phyloP scores from a whole-genome alignment of 192 early-diverging fungal species.

The Dimargaris verticillata region DNA sequence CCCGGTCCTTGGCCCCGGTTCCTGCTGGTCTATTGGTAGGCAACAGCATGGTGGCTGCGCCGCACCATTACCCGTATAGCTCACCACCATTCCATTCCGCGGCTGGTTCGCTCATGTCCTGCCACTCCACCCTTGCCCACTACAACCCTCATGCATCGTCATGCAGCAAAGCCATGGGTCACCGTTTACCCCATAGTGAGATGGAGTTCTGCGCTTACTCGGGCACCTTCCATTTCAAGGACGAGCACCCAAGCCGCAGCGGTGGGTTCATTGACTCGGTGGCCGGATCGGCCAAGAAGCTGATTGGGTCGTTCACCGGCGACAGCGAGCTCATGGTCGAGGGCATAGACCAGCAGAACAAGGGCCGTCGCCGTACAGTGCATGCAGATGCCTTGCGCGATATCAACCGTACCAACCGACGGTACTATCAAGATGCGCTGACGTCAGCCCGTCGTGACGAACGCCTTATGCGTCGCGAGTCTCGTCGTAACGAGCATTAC shows the following conservation, averaged over 20 bases:
- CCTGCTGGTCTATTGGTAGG: not conserved
- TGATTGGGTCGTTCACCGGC: not conserved
- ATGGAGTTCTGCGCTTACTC: not conserved
- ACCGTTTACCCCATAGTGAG: not conserved
- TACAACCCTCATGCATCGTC: not conserved
- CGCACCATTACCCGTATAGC: not conserved
- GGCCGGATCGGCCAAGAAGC: conserved; percentile 4
- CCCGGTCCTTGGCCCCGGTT: too few relatives aligned
- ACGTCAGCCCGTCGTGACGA: not conserved
- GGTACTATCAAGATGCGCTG: not conserved
- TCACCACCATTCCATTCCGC: not conserved
- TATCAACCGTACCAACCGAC: not conserved
- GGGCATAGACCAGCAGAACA: not conserved
- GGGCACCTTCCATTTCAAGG: not conserved
- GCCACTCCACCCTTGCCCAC: not conserved
- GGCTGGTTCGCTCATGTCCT: not conserved
- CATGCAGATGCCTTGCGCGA: not conserved
- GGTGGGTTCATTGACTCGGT: not conserved
- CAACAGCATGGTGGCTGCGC: not conserved
- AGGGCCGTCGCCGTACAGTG: not conserved
- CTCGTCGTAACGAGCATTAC: not conserved
- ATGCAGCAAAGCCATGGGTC: not conserved
- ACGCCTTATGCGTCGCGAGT: not conserved
- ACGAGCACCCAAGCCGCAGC: conserved; percentile 2
- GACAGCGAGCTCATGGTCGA: conserved; percentile 1